Base-by-base conservation (phyloP, 192 early-diverging fungal species). In the Helicostylum pulchrum region DNA sequence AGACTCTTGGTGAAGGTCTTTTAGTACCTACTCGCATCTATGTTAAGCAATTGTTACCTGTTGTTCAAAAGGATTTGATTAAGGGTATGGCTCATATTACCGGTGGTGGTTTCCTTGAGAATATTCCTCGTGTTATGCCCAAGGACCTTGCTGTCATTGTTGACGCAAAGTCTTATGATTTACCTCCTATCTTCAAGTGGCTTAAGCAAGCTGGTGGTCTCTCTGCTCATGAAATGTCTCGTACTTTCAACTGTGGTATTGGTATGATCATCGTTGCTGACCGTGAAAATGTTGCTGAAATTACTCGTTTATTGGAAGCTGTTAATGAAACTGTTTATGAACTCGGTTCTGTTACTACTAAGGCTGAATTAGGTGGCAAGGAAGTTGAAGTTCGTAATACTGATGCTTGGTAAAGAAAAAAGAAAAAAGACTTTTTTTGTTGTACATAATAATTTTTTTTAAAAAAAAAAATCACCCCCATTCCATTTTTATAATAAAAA, bases 181-280 rank as follows among this genome's bases (percentile, higher is more conserved):
- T 98, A 63, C 94, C 92, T 19, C 78, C 86, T n/a, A 92, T 98
- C 53, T 99, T 99, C 82, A 84, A 87, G 71, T 99, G 97, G 97
- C 66, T 98, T 61, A 91, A 92, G 81, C 68, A 78, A 55, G 81
- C 88, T 19, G 97, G 97, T 49, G 85, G 90, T 59, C 77, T 95
- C 26, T 83, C 84, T 2, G 79, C 85, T 61, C 75, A 79, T 61
- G 97, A 99, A 75, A 88, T 99, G 82, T 88, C 93, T 7, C 85
- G 97, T 53, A 98, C 97, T 0, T 99, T 99, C 83, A 99, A 99
- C 88, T 97, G 95, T 74, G 97, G 97, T 64, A 92, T 99, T 65
- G 97, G 97, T 61, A 97, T 99, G 96, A 91, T 97, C 26, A 72
- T 98, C 8, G 85, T 98, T 31, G 94, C 93, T 10, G 83, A 83